phyloP scores from a whole-genome alignment of 2,329 filamentous ascomycete species.

The Penicillium sp. region DNA sequence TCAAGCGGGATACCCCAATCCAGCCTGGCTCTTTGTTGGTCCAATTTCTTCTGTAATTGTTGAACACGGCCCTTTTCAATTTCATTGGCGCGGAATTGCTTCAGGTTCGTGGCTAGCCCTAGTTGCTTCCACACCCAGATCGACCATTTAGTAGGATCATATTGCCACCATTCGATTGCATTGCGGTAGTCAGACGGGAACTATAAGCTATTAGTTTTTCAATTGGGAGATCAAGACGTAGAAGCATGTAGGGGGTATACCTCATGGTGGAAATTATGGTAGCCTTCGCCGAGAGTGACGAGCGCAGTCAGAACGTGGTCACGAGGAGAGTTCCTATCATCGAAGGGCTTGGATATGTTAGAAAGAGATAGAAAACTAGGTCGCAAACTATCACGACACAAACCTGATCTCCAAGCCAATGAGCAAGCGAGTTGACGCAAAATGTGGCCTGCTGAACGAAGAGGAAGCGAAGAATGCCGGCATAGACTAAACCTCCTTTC shows the following conservation, averaged over 20 bases:
- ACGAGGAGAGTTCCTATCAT: constrained; percentile 85
- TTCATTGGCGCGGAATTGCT: constrained; percentile 86
- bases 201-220: too few relatives aligned
- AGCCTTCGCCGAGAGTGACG: constrained; percentile 80
- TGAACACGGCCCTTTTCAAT: constrained; percentile 88
- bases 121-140: constrained; percentile 81
- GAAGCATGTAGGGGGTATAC: too few relatives aligned
- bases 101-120: constrained; percentile 78
- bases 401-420: constrained; percentile 80
- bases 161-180: constrained; percentile 85
- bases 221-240: too few relatives aligned
- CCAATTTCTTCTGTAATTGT: constrained; percentile 86
- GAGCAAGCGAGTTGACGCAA: constrained; percentile 88
- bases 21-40: constrained; percentile 74
- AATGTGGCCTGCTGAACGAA: constrained; percentile 89
- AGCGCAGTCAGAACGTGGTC: constrained; percentile 83
- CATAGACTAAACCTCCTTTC: constrained; percentile 77
- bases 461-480: constrained; percentile 78
- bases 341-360: constrained; percentile 64
- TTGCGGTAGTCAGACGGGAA: constrained; percentile 91
- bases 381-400: too few relatives aligned
- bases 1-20: constrained; percentile 85
- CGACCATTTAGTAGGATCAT: constrained; percentile 85
- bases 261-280: constrained; percentile 95
- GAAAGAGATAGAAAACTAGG: too few relatives aligned